A percentile compares a stretch with the other conserved stretches of the same genome.
These are phyloP conservation scores for Geranium rotundifolium DNA, from an alignment of 345 rosid species.

Conservation along the genomic window DNA sequence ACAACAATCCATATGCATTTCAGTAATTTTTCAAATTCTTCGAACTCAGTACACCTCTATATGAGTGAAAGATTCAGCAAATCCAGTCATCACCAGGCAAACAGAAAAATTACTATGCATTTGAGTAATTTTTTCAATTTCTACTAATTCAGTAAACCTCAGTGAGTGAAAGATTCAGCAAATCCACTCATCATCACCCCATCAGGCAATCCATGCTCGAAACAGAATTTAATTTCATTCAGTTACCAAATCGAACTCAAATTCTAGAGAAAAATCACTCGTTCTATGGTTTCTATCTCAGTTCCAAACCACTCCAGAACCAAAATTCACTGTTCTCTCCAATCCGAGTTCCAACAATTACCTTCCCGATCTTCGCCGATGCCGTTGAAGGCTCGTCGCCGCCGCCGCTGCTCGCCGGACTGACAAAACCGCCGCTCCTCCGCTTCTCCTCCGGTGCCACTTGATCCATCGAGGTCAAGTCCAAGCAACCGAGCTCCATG, in stretches of 20 bases:
- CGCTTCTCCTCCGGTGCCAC: slow-evolving; percentile 23
- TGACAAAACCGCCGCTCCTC: slow-evolving; percentile 9
- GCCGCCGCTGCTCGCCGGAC: slow-evolving; percentile 2
- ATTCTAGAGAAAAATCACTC: neutral
- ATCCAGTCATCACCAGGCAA: too few species aligned
- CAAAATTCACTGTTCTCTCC: neutral
- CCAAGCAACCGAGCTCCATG: slow-evolving; percentile 72
- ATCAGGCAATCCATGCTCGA: too few species aligned
- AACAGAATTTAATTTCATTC: neutral
- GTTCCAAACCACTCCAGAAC: neutral
- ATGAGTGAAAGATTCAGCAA: too few species aligned
- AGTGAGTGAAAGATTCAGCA: too few species aligned
- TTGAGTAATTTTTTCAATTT: too few species aligned
- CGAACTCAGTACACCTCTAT: too few species aligned
- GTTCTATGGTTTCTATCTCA: neutral
- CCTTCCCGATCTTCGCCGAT: slow-evolving; percentile 36
- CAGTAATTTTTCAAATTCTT: too few species aligned
- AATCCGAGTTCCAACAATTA: neutral
- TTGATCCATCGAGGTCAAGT: slow-evolving; percentile 41
- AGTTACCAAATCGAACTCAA: too few species aligned
- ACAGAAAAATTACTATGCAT: too few species aligned
- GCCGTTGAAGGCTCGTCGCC: slow-evolving; percentile 15
- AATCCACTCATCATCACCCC: too few species aligned
- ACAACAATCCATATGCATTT: neutral
- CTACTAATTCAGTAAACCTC: too few species aligned